Evolutionary conservation across 2,329 filamentous ascomycete species (phyloP).

Genomic region (Lojkania enalia): DNA sequence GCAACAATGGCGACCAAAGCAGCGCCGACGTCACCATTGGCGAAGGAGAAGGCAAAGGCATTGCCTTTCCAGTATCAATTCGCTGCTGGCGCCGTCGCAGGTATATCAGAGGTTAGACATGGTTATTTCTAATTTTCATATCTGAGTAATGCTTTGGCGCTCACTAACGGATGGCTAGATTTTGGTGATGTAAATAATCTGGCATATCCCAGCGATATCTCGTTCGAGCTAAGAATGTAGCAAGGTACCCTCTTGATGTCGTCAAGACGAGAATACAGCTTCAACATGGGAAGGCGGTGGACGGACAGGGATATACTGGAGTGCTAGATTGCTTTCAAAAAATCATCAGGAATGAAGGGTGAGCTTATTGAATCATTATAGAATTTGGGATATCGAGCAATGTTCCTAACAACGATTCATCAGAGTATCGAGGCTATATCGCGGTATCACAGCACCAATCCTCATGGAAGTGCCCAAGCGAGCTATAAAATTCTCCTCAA

Average conservation of each 20-base stretch:
- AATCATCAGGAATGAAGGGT: conserved; percentile 30
- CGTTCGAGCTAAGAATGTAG: conserved; percentile 30
- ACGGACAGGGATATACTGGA: conserved; percentile 30
- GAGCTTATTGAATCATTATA: background rate
- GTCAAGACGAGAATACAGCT: conserved; percentile 38
- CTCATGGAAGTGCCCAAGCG: conserved; percentile 39
- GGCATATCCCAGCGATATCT: too few species aligned
- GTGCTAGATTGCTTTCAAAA: conserved; percentile 35
- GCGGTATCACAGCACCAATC: conserved; percentile 37
- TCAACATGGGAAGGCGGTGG: conserved; percentile 26
- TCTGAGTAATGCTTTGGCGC: background rate
- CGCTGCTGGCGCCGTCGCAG: conserved; percentile 28
- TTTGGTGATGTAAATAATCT: conserved; percentile 31
- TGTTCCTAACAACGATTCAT: too few species aligned
- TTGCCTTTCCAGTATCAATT: conserved; percentile 39
- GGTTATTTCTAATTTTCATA: too few species aligned
- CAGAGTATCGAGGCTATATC: conserved; percentile 25
- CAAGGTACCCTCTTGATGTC: conserved; percentile 39
- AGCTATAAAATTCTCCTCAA: conserved; percentile 39
- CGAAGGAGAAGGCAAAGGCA: conserved; percentile 9
- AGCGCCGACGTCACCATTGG: background rate
- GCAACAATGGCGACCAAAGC: conserved; percentile 12
- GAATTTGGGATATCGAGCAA: too few species aligned
- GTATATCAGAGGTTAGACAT: conserved; percentile 24
- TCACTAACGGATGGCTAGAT: conserved; percentile 18